These are phyloP conservation scores for Daldinia vernicosa DNA, from an alignment of 495 filamentous ascomycete genomes.

Conservation along the genomic window DNA sequence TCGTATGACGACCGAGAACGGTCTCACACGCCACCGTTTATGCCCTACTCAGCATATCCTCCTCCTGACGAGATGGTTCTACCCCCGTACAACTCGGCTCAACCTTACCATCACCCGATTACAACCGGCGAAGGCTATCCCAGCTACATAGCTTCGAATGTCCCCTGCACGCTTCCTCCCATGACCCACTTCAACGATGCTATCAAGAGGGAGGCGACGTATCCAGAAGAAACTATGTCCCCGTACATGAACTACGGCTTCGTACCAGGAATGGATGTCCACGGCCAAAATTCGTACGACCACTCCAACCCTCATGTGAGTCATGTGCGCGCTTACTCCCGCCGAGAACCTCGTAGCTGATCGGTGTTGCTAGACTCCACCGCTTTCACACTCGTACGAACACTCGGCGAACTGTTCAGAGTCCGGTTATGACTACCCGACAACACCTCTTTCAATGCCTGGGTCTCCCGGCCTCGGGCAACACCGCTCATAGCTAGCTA, in stretches of 20 bases:
- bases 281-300: constrained; percentile 67
- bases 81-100: constrained; percentile 67
- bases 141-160: constrained; percentile 68
- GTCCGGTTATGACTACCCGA: constrained; percentile 68
- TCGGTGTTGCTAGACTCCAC: constrained; percentile 75
- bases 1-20: constrained; percentile 64
- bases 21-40: constrained; percentile 76
- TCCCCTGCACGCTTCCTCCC: constrained; percentile 68
- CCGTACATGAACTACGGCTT: constrained; percentile 81
- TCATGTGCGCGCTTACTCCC: constrained; percentile 54
- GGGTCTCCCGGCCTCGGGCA: constrained; percentile 64
- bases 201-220: constrained; percentile 66
- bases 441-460: constrained; percentile 74
- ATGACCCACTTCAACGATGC: constrained; percentile 69
- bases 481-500: constrained; percentile 35
- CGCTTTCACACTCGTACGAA: constrained; percentile 82
- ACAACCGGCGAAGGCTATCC: constrained; percentile 68
- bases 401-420: constrained; percentile 72
- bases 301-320: constrained; percentile 74
- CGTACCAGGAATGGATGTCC: constrained; percentile 78
- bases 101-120: constrained; percentile 69
- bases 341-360: constrained; percentile 58
- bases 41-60: constrained; percentile 71
- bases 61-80: constrained; percentile 73
- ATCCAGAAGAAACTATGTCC: constrained; percentile 70